Base-by-base conservation (phyloP, 2,329 filamentous ascomycete species). In the Xylariaceae sp. region DNA sequence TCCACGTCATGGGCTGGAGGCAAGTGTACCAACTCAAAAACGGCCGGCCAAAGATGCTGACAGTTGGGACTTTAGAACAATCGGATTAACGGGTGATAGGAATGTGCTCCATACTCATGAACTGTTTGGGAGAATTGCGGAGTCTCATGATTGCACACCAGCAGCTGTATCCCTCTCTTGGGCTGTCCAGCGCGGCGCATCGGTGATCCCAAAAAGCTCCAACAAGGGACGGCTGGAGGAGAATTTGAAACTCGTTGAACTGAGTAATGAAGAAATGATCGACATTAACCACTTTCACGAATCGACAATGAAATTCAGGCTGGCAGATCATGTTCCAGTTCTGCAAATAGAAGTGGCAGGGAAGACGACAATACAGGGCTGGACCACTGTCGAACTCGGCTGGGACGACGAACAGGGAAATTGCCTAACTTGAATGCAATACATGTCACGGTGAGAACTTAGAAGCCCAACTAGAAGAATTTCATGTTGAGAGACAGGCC, bases 131-230 rank as follows among this genome's bases (percentile, higher is more conserved):
- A 73, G 75, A 42, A 71, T 84, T 40, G 82, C 81, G 33, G 74
- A 79, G 55, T 70, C 75, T 34, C 68, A 80, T 19, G 73, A 71
- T 19, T 75, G 79, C 61, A 75, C 78, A 45, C 75, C 78, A 2
- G 79, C 78, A 1, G 75, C 79, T 54, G 63, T 83, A 6, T 69
- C 83, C 6, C 74, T 83, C 51, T 76, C 74, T 41, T 82, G 79
- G 78, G 76, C 73, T 12, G 70, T 82, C 9, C 75, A 81, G 60
- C 70, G 79, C 22, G 78, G 79, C 1, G 79, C 75, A 1, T 71
- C 77, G 7, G 78, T 80, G 7, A 64, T 83, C 38, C 77, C 79
- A 14, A 82, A 83, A 67, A 77, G 74, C 44, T 77, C 81, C 3
- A 82, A 78, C 0, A 71, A 76, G 1, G 70, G 71, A 12, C 70